Percentiles rank a stretch among this genome's conserved stretches.
Evolutionary conservation across 192 early-diverging fungal species (phyloP).

Genomic region (Coemansia sp.): DNA sequence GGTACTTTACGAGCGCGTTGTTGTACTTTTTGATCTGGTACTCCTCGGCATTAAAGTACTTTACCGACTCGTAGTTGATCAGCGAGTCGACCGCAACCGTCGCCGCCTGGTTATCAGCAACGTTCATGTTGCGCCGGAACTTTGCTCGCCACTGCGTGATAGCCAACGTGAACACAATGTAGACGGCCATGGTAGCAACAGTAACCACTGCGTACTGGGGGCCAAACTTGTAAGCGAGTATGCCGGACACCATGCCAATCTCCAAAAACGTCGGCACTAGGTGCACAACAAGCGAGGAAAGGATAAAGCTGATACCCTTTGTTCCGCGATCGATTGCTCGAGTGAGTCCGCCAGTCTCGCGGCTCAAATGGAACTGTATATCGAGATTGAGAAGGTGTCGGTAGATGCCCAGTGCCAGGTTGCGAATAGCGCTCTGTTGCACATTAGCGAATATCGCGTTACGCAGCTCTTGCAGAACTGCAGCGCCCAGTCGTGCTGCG

Average conservation of each 20-base stretch:
- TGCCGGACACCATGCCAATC: constrained; percentile 91
- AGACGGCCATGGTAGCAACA: constrained; percentile 71
- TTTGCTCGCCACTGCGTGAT: constrained; percentile 88
- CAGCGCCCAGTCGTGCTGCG: constrained; percentile 80
- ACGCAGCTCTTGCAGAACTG: constrained; percentile 82
- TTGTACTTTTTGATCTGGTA: constrained; percentile 92
- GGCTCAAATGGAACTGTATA: constrained; percentile 85
- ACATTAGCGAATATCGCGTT: constrained; percentile 94
- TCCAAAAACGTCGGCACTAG: constrained; percentile 93
- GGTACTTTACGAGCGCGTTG: constrained; percentile 84
- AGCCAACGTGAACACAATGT: constrained; percentile 81
- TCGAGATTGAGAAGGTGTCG: constrained; percentile 87
- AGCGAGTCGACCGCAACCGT: constrained; percentile 93
- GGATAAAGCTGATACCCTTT: constrained; percentile 95
- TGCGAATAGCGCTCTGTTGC: constrained; percentile 90
- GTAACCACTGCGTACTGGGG: constrained; percentile 61
- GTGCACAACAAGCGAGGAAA: constrained; percentile 95
- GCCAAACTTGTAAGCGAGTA: constrained; percentile 74
- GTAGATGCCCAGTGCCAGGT: constrained; percentile 86
- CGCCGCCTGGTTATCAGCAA: constrained; percentile 94
- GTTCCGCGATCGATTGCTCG: constrained; percentile 95
- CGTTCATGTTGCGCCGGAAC: constrained; percentile 90
- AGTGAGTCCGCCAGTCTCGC: constrained; percentile 96
- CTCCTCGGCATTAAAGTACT: constrained; percentile 93
- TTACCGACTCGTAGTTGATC: constrained; percentile 98